These are phyloP conservation scores for Globisporangium paroecandrum DNA, from an alignment of 352 stramenopile genomes.

Conservation along the genomic window DNA sequence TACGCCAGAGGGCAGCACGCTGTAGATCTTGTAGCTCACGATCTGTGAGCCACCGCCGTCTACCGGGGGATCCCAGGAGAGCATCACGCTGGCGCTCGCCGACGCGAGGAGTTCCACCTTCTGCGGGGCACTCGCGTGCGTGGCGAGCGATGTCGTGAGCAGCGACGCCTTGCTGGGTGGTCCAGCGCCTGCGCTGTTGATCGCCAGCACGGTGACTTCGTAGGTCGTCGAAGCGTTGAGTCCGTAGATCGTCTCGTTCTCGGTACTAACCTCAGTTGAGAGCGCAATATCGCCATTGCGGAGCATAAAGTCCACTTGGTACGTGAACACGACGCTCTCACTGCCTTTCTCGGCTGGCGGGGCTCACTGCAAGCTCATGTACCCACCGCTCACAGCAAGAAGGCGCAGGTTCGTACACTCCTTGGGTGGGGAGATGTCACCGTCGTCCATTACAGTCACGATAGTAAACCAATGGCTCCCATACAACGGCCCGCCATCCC, in stretches of 20 bases:
- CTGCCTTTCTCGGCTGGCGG: slow-evolving; percentile 39
- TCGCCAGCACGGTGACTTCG: slow-evolving; percentile 27
- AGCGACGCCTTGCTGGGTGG: slow-evolving; percentile 20
- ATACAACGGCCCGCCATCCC: slow-evolving; percentile 30
- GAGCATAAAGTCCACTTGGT: slow-evolving; percentile 24
- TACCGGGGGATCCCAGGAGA: slow-evolving; percentile 43
- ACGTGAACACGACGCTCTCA: slow-evolving; percentile 23
- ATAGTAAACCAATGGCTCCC: slow-evolving; percentile 21
- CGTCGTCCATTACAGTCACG: slow-evolving; percentile 46
- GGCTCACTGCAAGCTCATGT: slow-evolving; percentile 38
- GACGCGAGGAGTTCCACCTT: slow-evolving; percentile 29
- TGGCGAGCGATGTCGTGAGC: slow-evolving; percentile 24
- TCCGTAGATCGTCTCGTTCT: slow-evolving; percentile 31
- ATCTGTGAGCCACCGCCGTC: slow-evolving; percentile 47
- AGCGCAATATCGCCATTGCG: slow-evolving; percentile 12
- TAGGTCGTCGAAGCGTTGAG: slow-evolving; percentile 51
- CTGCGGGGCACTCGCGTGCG: slow-evolving; percentile 25
- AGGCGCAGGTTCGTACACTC: slow-evolving; percentile 29
- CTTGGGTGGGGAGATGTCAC: slow-evolving; percentile 50
- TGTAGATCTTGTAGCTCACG: slow-evolving; percentile 49
- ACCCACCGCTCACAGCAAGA: slow-evolving; percentile 32
- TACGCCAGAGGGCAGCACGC: slow-evolving; percentile 13
- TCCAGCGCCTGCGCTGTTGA: slow-evolving; percentile 32
- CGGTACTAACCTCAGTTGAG: background rate
- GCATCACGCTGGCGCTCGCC: slow-evolving; percentile 37